A percentile compares a stretch with the other conserved stretches of the same genome.
Conservation (phyloP, 306 rosid genomes). For the Crotalaria pallida region DNA sequence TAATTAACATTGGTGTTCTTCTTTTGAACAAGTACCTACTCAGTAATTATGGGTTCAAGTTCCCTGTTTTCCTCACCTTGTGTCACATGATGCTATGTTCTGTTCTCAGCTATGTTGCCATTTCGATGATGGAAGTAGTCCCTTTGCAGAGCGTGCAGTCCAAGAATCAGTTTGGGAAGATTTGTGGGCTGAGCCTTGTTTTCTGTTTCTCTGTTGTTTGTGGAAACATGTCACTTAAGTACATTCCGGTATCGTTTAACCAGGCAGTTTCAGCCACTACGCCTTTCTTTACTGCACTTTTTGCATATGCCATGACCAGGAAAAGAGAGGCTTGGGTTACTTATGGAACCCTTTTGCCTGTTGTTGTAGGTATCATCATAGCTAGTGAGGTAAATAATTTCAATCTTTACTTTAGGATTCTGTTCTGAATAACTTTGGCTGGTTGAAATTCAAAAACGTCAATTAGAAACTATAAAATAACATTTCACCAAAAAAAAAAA, state of each 20-base stretch:
- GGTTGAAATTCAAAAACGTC: not conserved
- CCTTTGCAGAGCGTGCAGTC: slow-evolving; percentile 36
- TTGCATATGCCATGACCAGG: slow-evolving; percentile 20
- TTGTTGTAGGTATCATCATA: slow-evolving; percentile 37
- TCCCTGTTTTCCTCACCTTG: slow-evolving; percentile 37
- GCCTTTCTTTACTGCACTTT: slow-evolving; percentile 40
- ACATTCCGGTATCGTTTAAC: slow-evolving; percentile 40
- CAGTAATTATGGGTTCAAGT: slow-evolving; percentile 29
- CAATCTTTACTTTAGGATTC: not conserved
- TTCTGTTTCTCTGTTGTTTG: slow-evolving; percentile 43
- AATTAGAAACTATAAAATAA: not conserved
- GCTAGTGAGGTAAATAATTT: slow-evolving; percentile 31
- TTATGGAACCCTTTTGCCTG: slow-evolving; percentile 37
- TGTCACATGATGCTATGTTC: slow-evolving; percentile 45
- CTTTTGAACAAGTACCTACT: slow-evolving; percentile 41
- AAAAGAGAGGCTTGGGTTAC: slow-evolving; percentile 44
- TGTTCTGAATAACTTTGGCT: not conserved
- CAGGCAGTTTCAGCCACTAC: slow-evolving; percentile 45
- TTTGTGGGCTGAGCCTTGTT: slow-evolving; percentile 23
- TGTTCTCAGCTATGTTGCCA: slow-evolving; percentile 28
- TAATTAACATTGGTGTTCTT: slow-evolving; percentile 37
- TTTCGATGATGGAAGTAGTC: slow-evolving; percentile 23
- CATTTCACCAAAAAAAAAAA: too few species aligned
- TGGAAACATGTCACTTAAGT: slow-evolving; percentile 36
- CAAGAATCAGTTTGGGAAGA: slow-evolving; percentile 18